These are phyloP conservation scores for Pterothamnion heteromorphum DNA, from an alignment of 31 red algal genomes.

Conservation along the genomic window DNA sequence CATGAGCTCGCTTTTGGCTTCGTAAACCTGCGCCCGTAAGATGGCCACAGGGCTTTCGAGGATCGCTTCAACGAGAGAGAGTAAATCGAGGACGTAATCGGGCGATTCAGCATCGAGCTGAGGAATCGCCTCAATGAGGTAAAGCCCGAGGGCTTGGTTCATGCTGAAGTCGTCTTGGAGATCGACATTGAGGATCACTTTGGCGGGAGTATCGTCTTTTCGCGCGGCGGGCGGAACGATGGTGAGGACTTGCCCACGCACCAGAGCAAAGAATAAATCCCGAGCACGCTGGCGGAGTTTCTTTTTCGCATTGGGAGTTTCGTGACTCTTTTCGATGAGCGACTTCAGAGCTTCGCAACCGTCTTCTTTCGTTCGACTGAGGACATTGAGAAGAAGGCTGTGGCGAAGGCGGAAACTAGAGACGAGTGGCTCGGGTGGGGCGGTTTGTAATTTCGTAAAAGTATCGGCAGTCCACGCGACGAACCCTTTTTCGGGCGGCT, in stretches of 20 bases:
- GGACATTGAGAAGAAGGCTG: background rate
- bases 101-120: background rate
- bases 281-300: background rate
- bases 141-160: background rate
- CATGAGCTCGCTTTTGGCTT: conserved; percentile 4
- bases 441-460: background rate
- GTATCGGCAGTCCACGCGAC: background rate
- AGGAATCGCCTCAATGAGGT: background rate
- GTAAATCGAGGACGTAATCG: background rate
- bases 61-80: background rate
- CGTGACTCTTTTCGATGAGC: background rate
- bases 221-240: background rate
- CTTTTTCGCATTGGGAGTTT: background rate
- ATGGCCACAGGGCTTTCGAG: background rate
- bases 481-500: background rate
- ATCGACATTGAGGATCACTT: background rate
- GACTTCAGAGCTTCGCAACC: background rate
- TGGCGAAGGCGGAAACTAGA: background rate
- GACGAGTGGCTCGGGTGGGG: background rate
- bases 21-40: background rate
- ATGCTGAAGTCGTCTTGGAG: conserved; percentile 28
- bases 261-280: background rate
- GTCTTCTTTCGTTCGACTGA: background rate
- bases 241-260: background rate
- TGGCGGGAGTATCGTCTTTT: background rate